A percentile compares a stretch with the other conserved stretches of the same genome.
These are phyloP conservation scores for Phlyctochytrium bullatum DNA, from an alignment of 192 early-diverging fungal species.

Conservation along the genomic window DNA sequence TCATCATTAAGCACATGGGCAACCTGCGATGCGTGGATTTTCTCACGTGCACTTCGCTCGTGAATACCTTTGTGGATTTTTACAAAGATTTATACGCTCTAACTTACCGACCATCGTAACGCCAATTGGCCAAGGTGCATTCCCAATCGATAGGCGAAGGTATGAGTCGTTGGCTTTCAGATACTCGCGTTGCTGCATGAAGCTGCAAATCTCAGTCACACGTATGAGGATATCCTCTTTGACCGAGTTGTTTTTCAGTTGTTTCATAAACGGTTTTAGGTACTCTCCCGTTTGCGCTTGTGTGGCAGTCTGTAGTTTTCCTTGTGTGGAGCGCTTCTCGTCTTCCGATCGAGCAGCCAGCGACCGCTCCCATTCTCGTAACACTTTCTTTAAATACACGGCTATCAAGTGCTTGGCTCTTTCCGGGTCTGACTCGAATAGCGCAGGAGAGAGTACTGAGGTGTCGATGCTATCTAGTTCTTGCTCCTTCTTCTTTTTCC, in stretches of 20 bases:
- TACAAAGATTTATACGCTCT: neutral
- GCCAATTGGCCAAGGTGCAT: slow-evolving; percentile 98
- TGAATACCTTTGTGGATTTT: slow-evolving; percentile 72
- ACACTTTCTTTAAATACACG: slow-evolving; percentile 79
- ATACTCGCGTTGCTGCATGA: slow-evolving; percentile 85
- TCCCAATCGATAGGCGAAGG: slow-evolving; percentile 91
- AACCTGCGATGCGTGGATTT: slow-evolving; percentile 91
- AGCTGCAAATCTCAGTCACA: slow-evolving; percentile 86
- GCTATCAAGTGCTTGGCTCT: slow-evolving; percentile 69
- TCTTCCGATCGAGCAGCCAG: slow-evolving; percentile 77
- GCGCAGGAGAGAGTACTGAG: slow-evolving; percentile 61
- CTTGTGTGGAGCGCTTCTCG: slow-evolving; percentile 72
- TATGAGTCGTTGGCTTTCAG: slow-evolving; percentile 91
- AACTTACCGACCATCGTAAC: slow-evolving; percentile 88
- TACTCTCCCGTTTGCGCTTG: slow-evolving; percentile 83
- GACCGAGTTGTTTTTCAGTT: slow-evolving; percentile 69
- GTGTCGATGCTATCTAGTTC: slow-evolving; percentile 72
- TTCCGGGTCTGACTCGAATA: slow-evolving; percentile 78
- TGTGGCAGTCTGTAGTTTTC: slow-evolving; percentile 78
- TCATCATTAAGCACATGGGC: slow-evolving; percentile 98
- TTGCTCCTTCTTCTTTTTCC: slow-evolving; percentile 35
- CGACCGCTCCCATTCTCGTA: slow-evolving; percentile 83
- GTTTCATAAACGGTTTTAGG: slow-evolving; percentile 87
- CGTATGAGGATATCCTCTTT: slow-evolving; percentile 84
- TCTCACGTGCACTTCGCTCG: slow-evolving; percentile 93